Percentiles rank a stretch among this genome's conserved stretches.
Conservation (phyloP, 805 yeast species). For the Ogataea populi-albae region DNA sequence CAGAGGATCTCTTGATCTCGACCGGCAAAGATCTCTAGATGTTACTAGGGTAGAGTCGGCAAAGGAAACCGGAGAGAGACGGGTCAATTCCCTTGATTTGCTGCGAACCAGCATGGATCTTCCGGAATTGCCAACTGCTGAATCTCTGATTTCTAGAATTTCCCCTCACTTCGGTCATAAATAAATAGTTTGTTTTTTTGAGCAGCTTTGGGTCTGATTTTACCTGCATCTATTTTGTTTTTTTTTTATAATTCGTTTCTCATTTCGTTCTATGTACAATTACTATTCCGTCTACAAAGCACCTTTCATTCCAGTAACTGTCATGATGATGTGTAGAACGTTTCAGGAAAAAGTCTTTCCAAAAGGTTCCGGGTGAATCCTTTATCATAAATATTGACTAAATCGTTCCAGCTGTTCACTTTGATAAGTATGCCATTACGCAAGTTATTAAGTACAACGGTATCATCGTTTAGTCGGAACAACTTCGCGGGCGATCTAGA, state of each 20-base stretch:
- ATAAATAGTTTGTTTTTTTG: conserved; percentile 1
- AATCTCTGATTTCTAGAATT: conserved; percentile 27
- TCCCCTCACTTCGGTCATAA: conserved; percentile 2
- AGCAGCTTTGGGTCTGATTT: too few species aligned
- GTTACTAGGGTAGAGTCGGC: conserved; percentile 22
- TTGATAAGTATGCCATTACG: conserved; percentile 4
- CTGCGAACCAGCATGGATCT: conserved; percentile 38
- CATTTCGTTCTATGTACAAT: too few species aligned
- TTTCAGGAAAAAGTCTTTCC: conserved; percentile 32
- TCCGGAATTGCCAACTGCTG: conserved; percentile 36
- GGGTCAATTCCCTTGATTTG: conserved; percentile 23
- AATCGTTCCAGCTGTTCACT: conserved; percentile 27
- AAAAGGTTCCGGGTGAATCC: conserved; percentile 45
- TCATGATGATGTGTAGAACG: conserved; percentile 3
- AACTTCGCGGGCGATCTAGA: not conserved
- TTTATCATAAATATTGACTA: conserved; percentile 46
- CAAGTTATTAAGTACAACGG: not conserved
- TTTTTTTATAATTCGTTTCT: too few species aligned
- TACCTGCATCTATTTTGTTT: too few species aligned
- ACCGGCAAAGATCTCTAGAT: conserved; percentile 14
- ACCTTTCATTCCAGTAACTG: too few species aligned
- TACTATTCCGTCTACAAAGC: too few species aligned
- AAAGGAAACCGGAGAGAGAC: conserved; percentile 25
- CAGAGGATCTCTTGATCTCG: conserved; percentile 1
- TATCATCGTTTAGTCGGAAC: not conserved